Evolutionary conservation across 225 moss, liverwort and hornwort genomes (phyloP), one percentile per base, ranked within the genome.

Genomic region (Sphagnum contortum): DNA sequence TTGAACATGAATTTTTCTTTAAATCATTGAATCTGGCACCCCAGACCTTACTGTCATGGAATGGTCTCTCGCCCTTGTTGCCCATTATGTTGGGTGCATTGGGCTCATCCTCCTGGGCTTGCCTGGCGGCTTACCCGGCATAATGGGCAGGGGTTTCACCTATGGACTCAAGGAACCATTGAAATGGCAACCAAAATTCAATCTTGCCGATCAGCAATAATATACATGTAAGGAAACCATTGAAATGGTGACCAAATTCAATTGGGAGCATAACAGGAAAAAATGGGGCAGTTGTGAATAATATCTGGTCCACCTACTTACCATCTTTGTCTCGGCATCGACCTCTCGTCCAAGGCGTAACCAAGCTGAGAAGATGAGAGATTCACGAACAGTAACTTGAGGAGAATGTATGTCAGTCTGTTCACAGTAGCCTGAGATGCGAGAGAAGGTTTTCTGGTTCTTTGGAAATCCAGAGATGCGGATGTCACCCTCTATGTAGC

Each of bases 341-440:
- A 90, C 71, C 9, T 78, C 72, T 49, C 76, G 52, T 51, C 75
- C 66, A 63, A 94, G 93, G 45, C 93, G 90, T 50, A 94, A 90
- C 88, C 88, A 88, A 3, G 90, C 88, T 12, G 88, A 90, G 71
- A 81, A 94, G 44, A 81, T 60, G 53, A 94, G 78, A 11, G 93
- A 88, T 65, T 94, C 93, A 49, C 80, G 77, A 63, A 94, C 88
- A 55, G 88, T 94, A 8, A 90, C 67, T 70, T 86, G 90, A 14
- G 93, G 86, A 55, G 88, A 88, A 72, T 94, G 93, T 50, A 94
- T 90, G 66, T 94, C 93, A 59, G 73, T 82, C 66, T 94, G 93
- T 71, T 94, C 93, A 66, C 88, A 88, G 44, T 94, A 90, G 44
- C 88, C 90, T 12, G 90, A 84, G 57, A 94, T 88, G 44, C 93